A percentile compares a stretch with the other conserved stretches of the same genome.
Conservation (phyloP, 2,329 filamentous ascomycete species). For the Phialophora verrucosa region DNA sequence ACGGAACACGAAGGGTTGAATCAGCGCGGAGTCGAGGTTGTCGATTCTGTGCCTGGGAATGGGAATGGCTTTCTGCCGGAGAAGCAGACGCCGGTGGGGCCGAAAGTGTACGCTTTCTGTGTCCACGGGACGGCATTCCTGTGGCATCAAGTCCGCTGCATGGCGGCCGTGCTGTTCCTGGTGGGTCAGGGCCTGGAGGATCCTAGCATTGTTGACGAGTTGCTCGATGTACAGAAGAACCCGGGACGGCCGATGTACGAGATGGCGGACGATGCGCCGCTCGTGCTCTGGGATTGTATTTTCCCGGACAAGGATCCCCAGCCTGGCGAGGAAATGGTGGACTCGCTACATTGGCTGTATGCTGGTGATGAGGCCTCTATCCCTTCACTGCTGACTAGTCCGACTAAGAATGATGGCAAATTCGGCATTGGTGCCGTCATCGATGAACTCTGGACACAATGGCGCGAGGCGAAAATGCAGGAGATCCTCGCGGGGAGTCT, state of each 20-base stretch:
- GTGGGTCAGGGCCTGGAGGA: conserved; percentile 86
- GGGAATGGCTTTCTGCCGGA: background rate
- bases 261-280: conserved; percentile 86
- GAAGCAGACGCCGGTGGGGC: conserved; percentile 35
- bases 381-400: conserved; percentile 50
- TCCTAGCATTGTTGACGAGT: conserved; percentile 71
- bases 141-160: conserved; percentile 97
- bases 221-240: conserved; percentile 74
- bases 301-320: conserved; percentile 66
- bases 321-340: conserved; percentile 55
- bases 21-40: background rate
- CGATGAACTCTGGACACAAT: conserved; percentile 78
- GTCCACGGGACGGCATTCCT: conserved; percentile 91
- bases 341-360: conserved; percentile 78
- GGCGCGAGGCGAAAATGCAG: conserved; percentile 86
- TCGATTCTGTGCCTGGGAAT: conserved; percentile 11
- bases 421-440: conserved; percentile 70
- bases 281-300: conserved; percentile 95
- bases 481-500: conserved; percentile 80
- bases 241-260: conserved; percentile 83
- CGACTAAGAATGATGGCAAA: conserved; percentile 61
- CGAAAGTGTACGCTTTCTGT: conserved; percentile 83
- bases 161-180: conserved; percentile 90
- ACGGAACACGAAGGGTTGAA: conserved; percentile 50
- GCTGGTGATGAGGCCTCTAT: conserved; percentile 67